phyloP scores from a whole-genome alignment of 495 filamentous ascomycete species.

The Aspergillus incahuasiensis region DNA sequence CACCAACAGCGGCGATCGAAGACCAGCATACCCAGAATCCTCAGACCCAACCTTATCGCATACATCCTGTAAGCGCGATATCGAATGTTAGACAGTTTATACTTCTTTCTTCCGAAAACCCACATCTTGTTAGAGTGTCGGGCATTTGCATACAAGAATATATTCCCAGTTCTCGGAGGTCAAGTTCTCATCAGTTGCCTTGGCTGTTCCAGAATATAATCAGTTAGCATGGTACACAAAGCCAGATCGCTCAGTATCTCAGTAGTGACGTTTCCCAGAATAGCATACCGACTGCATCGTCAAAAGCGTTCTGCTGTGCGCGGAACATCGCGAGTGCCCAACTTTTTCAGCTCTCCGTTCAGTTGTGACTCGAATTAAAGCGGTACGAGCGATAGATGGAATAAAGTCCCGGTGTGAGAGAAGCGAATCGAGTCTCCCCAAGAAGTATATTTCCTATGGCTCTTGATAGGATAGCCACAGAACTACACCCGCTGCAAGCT shows the following conservation, averaged over 20 bases:
- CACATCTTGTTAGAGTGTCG: background rate
- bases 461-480: background rate
- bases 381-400: background rate
- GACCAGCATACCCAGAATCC: slow-evolving; percentile 52
- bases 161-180: slow-evolving; percentile 98
- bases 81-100: slow-evolving; percentile 18
- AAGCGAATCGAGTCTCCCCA: background rate
- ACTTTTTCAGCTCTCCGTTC: slow-evolving; percentile 6
- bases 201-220: slow-evolving; percentile 54
- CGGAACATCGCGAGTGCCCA: slow-evolving; percentile 59
- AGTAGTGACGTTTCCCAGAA: slow-evolving; percentile 21
- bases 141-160: slow-evolving; percentile 61
- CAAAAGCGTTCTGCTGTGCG: slow-evolving; percentile 72
- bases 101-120: background rate
- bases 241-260: background rate
- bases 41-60: slow-evolving; percentile 80
- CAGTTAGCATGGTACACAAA: slow-evolving; percentile 20
- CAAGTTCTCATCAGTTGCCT: slow-evolving; percentile 97
- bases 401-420: background rate
- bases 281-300: slow-evolving; percentile 68
- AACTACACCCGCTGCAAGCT: background rate
- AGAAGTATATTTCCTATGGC: background rate
- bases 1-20: background rate
- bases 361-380: background rate
- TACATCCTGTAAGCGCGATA: slow-evolving; percentile 59